Conservation (phyloP, 495 filamentous ascomycete species). For the Cetradonia linearis region DNA sequence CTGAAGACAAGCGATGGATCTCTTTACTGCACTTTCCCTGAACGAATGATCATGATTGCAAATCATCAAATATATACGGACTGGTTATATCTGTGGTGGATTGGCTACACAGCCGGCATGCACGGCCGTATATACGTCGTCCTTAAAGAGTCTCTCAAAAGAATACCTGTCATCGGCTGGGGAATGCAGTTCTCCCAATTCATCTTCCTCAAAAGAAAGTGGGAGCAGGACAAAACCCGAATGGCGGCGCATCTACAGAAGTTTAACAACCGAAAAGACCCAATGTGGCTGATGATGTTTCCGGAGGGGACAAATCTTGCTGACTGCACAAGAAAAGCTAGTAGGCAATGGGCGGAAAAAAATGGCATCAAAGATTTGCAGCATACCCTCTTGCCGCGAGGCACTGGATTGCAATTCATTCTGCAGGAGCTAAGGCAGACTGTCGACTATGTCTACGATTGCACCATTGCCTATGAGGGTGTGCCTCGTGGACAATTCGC, state of each 20-base stretch:
- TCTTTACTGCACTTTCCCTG: conserved; percentile 63
- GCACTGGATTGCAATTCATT: conserved; percentile 66
- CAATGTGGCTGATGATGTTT: conserved; percentile 82
- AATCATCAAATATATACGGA: conserved; percentile 87
- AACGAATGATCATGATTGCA: conserved; percentile 67
- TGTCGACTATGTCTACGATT: conserved; percentile 75
- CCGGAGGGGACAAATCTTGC: conserved; percentile 75
- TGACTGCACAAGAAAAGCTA: conserved; percentile 51
- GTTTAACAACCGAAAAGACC: conserved; percentile 52
- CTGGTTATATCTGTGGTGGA: conserved; percentile 86
- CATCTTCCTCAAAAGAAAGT: conserved; percentile 75
- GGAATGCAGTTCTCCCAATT: conserved; percentile 79
- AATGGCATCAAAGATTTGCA: conserved; percentile 52
- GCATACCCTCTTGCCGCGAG: conserved; percentile 62
- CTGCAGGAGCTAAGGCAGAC: conserved; percentile 59
- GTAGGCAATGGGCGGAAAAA: conserved; percentile 60
- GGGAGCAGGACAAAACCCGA: conserved; percentile 64
- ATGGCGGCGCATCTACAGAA: conserved; percentile 58
- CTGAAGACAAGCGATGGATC: conserved; percentile 52
- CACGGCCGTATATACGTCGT: conserved; percentile 83
- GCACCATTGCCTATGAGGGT: conserved; percentile 76
- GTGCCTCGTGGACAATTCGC: conserved; percentile 61
- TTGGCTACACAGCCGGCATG: conserved; percentile 62
- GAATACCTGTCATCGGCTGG: conserved; percentile 61
- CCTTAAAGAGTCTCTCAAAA: conserved; percentile 71